Base-by-base conservation (phyloP, 1,139 yeast genomes). In the Hemisphaericaspora subhashii region DNA sequence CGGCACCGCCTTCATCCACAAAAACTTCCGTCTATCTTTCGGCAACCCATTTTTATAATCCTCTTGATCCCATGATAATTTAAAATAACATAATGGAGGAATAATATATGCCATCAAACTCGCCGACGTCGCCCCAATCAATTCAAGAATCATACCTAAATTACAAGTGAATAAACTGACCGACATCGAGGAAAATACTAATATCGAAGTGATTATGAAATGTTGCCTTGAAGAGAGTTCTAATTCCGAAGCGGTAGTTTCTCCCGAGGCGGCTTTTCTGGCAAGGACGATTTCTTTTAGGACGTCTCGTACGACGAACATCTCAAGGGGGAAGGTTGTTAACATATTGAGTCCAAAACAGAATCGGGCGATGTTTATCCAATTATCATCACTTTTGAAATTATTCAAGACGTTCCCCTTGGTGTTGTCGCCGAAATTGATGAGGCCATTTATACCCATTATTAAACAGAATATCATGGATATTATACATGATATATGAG, bases 341-440 rank as follows among this genome's bases (percentile, higher is more conserved):
- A 90, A 72, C 97, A 90, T 90, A 54, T 90, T 90, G 52, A 90
- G 72, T 0, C 98, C 98, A 61, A 90, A 90, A 52, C 96, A 87
- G 51, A 90, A 79, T 40, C 98, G 72, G 0, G 98, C 97, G 28
- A 90, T 67, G 50, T 89, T 90, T 32, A 87, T 86, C 58, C 79
- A 68, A 51, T 69, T 65, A 55, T 89, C 96, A 53, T 79, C 76
- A 38, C 81, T 72, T 15, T 87, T 85, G 62, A 90, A 90, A 58
- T 89, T 90, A 62, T 90, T 90, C 39, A 90, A 66, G 23, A 90
- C 75, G 52, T 90, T 90, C 5, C 97, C 97, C 59, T 84, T 85
- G 2, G 96, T 87, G 37, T 76, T 72, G 46, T 79, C 80, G 30
- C 87, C 86, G 60, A 90, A 90, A 35, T 79, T 81, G 14, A 85